Evolutionary conservation across 192 early-diverging fungal genomes (phyloP).

Genomic region (Backusella mclennaniae): DNA sequence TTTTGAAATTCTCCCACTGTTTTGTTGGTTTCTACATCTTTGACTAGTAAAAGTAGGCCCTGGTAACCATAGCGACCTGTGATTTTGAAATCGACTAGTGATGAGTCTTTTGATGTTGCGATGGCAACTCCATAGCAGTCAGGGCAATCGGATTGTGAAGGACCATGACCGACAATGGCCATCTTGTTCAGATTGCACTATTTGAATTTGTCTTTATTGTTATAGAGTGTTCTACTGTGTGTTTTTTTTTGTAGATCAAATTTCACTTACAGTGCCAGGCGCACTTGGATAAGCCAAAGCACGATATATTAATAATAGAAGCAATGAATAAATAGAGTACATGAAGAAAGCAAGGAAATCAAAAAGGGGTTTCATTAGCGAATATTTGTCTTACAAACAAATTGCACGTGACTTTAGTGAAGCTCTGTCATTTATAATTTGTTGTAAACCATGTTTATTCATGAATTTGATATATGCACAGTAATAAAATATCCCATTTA

Average conservation of each 20-base stretch:
- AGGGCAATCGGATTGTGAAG: slow-evolving; percentile 8
- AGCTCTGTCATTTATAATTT: too few species aligned
- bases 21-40: background rate
- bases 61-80: slow-evolving; percentile 9
- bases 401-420: background rate
- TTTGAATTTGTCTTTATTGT: background rate
- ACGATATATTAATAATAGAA: background rate
- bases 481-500: too few species aligned
- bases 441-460: too few species aligned
- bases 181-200: slow-evolving; percentile 19
- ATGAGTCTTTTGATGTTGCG: background rate
- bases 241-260: background rate
- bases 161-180: slow-evolving; percentile 19
- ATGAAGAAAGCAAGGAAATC: background rate
- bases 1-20: slow-evolving; percentile 18
- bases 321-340: background rate
- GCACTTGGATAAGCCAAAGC: slow-evolving; percentile 11
- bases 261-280: slow-evolving; percentile 13
- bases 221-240: background rate
- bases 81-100: background rate
- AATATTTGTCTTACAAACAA: background rate
- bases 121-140: slow-evolving; percentile 17
- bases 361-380: background rate
- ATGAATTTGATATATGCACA: too few species aligned
- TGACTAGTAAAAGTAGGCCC: slow-evolving; percentile 8